These are phyloP conservation scores for Lichtheimia corymbifera DNA, from an alignment of 371 early-diverging fungal genomes.

Conservation along the genomic window DNA sequence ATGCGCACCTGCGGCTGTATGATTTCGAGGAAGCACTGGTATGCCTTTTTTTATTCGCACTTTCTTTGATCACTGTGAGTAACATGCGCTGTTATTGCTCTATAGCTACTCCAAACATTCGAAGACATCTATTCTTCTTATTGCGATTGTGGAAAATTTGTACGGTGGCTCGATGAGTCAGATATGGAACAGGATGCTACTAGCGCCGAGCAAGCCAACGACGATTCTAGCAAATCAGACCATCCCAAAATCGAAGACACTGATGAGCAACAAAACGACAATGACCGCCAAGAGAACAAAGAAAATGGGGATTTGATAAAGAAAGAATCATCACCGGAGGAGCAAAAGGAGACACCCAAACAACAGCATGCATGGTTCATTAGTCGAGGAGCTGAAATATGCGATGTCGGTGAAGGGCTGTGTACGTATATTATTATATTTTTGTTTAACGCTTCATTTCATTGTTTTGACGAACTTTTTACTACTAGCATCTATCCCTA, in stretches of 20 bases:
- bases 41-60: conserved; percentile 1
- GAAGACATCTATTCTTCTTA: conserved; percentile 83
- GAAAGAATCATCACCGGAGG: too few species aligned
- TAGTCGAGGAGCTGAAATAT: conserved; percentile 85
- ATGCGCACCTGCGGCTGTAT: conserved; percentile 82
- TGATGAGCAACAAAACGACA: too few species aligned
- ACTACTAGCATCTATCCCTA: conserved; percentile 75
- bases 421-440: conserved; percentile 46
- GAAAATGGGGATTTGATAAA: too few species aligned
- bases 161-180: conserved; percentile 63
- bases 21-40: conserved; percentile 83
- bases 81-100: conserved; percentile 34
- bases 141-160: conserved; percentile 88
- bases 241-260: background rate
- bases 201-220: conserved; percentile 10
- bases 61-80: background rate
- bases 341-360: too few species aligned
- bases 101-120: conserved; percentile 75
- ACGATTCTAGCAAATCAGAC: background rate
- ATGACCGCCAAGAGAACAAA: too few species aligned
- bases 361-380: conserved; percentile 67
- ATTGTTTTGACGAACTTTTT: background rate
- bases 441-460: too few species aligned
- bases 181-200: conserved; percentile 2
- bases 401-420: conserved; percentile 81